Base-by-base conservation (phyloP, 139 green algal species). In the Eudorina sp. region DNA sequence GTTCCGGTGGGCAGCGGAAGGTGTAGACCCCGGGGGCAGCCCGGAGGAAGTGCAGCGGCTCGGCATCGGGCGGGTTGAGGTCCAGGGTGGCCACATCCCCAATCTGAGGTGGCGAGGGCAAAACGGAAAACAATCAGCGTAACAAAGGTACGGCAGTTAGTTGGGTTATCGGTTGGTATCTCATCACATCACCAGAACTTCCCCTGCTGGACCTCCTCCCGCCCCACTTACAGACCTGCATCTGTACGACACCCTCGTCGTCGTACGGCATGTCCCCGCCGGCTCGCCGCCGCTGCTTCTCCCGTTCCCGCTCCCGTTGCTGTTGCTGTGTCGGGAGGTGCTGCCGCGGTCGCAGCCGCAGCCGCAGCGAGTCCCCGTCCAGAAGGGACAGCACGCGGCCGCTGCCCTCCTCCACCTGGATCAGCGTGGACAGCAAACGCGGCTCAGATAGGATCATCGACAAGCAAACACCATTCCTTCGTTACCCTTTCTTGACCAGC, bases 1-100 rank as follows among this genome's bases (percentile, higher is more conserved):
- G 48, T 6, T 18, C 36, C 4, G 34, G 36, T 11, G 77, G 77
- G 53, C 19, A 38, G 9, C 62, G 81, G 81, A 87, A 87, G n/a
- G 81, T 87, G 64, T 79, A 87, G 45, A 87, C 48, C 11, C 81
- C 81, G 31, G 81, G 81, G 0, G 27, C 81, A 4, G 45, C 81
- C 31, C 13, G 81, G 25, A 87, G 81, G 31, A 87, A 58, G 45
- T 45, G 81, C 64, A 87, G 64, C 43, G 62, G 80, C 41, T 41
- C 23, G 13, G 23, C 11, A 34, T 4, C 55, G 1, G 21, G 45
- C 0, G 43, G 81, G n/a, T 87, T 78, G 43, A 87, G 81, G 2
- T 87, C 45, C 64, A 87, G 29, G 31, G 21, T 13, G 31, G n/a
- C 0, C 1, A 45, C 25, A 53, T 87, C 81, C 9, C 81, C 81